Conservation (phyloP, 2,329 filamentous ascomycete species). For the Metarhizium humberi region DNA sequence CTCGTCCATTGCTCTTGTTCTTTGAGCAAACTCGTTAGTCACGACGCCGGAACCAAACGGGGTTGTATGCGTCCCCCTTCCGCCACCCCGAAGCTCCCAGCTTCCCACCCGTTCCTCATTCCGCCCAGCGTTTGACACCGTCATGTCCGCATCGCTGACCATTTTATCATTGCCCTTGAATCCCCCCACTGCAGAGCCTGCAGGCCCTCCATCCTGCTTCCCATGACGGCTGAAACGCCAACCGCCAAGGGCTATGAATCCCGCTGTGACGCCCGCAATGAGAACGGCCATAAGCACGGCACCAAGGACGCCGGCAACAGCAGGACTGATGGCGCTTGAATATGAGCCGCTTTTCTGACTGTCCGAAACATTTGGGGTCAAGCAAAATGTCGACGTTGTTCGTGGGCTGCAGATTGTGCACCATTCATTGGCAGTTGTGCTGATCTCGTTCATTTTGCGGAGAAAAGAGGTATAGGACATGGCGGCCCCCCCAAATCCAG, state of each 20-base stretch:
- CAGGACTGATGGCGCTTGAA: slow-evolving; percentile 20
- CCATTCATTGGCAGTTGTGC: slow-evolving; percentile 28
- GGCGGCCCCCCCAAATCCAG: slow-evolving; percentile 19
- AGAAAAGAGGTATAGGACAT: slow-evolving; percentile 32
- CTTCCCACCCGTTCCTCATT: slow-evolving; percentile 38
- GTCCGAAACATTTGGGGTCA: neutral
- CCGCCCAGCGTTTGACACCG: slow-evolving; percentile 27
- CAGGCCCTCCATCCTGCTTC: slow-evolving; percentile 1
- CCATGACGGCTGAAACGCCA: slow-evolving; percentile 19
- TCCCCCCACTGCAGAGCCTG: slow-evolving; percentile 17
- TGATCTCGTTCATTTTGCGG: slow-evolving; percentile 24
- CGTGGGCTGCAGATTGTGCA: slow-evolving; percentile 31
- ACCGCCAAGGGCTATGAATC: slow-evolving; percentile 23
- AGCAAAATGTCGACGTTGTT: slow-evolving; percentile 28
- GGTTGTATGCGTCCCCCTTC: slow-evolving; percentile 7
- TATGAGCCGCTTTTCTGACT: neutral
- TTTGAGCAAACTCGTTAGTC: slow-evolving; percentile 13
- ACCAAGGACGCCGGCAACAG: slow-evolving; percentile 37
- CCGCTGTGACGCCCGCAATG: slow-evolving; percentile 22
- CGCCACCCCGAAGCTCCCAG: slow-evolving; percentile 34
- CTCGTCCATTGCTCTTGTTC: slow-evolving; percentile 13
- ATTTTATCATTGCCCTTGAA: slow-evolving; percentile 38
- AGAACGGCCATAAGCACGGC: slow-evolving; percentile 29
- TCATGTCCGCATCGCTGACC: slow-evolving; percentile 32
- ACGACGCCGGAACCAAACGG: slow-evolving; percentile 12